These are phyloP conservation scores for Durotheca rogersii DNA, from an alignment of 495 filamentous ascomycete species.

Conservation along the genomic window DNA sequence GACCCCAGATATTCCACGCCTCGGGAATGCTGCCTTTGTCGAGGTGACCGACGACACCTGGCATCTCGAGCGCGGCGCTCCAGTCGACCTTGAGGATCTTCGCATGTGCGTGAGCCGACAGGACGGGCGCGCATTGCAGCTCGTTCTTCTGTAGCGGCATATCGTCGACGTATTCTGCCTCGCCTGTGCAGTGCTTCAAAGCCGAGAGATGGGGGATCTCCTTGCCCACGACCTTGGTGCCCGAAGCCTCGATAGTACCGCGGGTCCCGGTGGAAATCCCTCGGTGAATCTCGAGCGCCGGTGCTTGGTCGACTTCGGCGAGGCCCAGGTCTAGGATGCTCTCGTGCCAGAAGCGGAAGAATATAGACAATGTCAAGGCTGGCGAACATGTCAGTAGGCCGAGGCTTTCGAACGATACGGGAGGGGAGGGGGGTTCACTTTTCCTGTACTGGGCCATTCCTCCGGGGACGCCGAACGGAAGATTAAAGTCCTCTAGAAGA, in stretches of 20 bases:
- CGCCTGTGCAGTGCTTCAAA: slow-evolving; percentile 78
- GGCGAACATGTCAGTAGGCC: slow-evolving; percentile 3
- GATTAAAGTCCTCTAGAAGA: slow-evolving; percentile 71
- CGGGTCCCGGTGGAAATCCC: slow-evolving; percentile 57
- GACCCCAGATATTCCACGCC: slow-evolving; percentile 77
- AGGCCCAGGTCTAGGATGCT: slow-evolving; percentile 37
- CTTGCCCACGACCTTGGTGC: slow-evolving; percentile 67
- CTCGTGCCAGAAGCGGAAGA: slow-evolving; percentile 71
- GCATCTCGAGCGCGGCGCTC: slow-evolving; percentile 64
- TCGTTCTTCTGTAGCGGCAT: slow-evolving; percentile 77
- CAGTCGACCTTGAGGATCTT: slow-evolving; percentile 69
- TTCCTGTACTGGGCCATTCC: slow-evolving; percentile 89
- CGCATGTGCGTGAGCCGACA: slow-evolving; percentile 79
- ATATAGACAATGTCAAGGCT: slow-evolving; percentile 62
- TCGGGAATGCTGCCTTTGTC: slow-evolving; percentile 67
- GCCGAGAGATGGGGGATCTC: slow-evolving; percentile 77
- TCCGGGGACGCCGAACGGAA: slow-evolving; percentile 75
- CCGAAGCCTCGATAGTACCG: slow-evolving; percentile 51
- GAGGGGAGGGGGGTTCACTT: slow-evolving; percentile 56
- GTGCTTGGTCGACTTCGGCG: slow-evolving; percentile 43
- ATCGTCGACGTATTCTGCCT: slow-evolving; percentile 86
- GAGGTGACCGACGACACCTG: slow-evolving; percentile 68
- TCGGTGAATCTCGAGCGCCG: slow-evolving; percentile 57
- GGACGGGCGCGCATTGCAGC: slow-evolving; percentile 71
- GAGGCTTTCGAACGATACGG: no score